These are phyloP conservation scores for Gamsiella multidivaricata DNA, from an alignment of 192 early-diverging fungal genomes.

Conservation along the genomic window DNA sequence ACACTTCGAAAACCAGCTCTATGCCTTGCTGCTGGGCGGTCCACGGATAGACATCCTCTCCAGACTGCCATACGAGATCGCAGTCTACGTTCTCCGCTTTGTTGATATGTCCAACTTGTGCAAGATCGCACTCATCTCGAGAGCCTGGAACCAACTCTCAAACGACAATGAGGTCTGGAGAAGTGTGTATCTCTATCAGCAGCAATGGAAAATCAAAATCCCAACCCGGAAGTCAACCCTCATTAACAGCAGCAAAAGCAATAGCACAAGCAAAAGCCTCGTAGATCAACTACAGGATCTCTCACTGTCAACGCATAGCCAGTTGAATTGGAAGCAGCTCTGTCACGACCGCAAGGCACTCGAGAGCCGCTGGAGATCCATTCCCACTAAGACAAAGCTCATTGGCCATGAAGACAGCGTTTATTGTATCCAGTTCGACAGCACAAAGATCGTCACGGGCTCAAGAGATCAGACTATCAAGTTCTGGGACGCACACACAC, in stretches of 20 bases:
- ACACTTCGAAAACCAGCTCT: conserved; percentile 21
- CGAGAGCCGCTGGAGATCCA: conserved; percentile 66
- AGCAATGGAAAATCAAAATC: conserved; percentile 57
- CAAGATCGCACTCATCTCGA: conserved; percentile 68
- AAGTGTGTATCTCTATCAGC: conserved; percentile 62
- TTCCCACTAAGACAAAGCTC: conserved; percentile 63
- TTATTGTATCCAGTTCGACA: conserved; percentile 90
- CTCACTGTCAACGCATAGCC: not conserved
- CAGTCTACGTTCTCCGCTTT: conserved; percentile 69
- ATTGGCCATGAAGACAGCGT: conserved; percentile 86
- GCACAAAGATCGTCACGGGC: conserved; percentile 78
- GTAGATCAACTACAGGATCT: too few species aligned
- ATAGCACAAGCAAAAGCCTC: not conserved
- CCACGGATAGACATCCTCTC: conserved; percentile 65
- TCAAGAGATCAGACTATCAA: conserved; percentile 81
- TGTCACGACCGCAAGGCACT: conserved; percentile 74
- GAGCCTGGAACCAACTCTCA: conserved; percentile 71
- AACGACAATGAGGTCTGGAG: conserved; percentile 81
- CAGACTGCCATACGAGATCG: conserved; percentile 80
- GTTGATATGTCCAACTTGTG: conserved; percentile 65
- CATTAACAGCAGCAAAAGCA: too few species aligned
- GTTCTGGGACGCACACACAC: conserved; percentile 82
- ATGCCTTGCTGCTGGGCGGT: conserved; percentile 12
- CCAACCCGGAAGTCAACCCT: not conserved
- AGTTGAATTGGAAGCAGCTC: conserved; percentile 74